Evolutionary conservation across 768 basidiomycete genomes (phyloP), one percentile per base, ranked within the genome.

Genomic region (Russula olivacea): DNA sequence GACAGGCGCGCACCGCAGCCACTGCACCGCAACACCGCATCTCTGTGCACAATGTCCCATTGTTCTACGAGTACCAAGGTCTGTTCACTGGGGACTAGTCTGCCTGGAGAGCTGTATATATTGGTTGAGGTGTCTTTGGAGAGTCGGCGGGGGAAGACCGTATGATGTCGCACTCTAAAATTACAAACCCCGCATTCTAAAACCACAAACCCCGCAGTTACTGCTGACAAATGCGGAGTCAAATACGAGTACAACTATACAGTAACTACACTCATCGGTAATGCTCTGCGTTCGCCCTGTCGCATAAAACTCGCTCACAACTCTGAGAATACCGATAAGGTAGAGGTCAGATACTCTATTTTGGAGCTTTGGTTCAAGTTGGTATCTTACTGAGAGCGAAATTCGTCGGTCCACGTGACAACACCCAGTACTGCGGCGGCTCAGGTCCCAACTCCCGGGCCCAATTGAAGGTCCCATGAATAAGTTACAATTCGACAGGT

Each of bases 1-100:
- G 32, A 48, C 32, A 58, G 10, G 34, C 45, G 57, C 36, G 58
- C 58, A 51, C 58, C 30, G 55, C 61, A 63, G 41, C 58, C 61
- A 63, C 61, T 63, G 61, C 57, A 47, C 56, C 3, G 51, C n/a
- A 23, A 43, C 57, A 63, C 38, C 5, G 57, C 61, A 53, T 47
- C 36, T 51, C 51, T 53, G 59, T 23, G 51, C 30, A 21, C 17
- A 59, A 34, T 4, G 32, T n/a, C 15, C 23, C 59, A 15, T 45
- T 14, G 32, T 15, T n/a, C 50, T 12, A 43, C 3, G 28, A 32
- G 17, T 17, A 51, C 19, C 28, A 9, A 23, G 30, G 28, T 36
- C 59, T 4, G n/a, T 36, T 12, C 45, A 19, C 21, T 28, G 48
- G 50, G 12, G 28, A 19, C 3, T 4, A 9, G 12, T 14, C 17